Evolutionary conservation across 2,329 filamentous ascomycete species (phyloP), one percentile per base, ranked within the genome.

Genomic region (Emericellopsis cladophorae): DNA sequence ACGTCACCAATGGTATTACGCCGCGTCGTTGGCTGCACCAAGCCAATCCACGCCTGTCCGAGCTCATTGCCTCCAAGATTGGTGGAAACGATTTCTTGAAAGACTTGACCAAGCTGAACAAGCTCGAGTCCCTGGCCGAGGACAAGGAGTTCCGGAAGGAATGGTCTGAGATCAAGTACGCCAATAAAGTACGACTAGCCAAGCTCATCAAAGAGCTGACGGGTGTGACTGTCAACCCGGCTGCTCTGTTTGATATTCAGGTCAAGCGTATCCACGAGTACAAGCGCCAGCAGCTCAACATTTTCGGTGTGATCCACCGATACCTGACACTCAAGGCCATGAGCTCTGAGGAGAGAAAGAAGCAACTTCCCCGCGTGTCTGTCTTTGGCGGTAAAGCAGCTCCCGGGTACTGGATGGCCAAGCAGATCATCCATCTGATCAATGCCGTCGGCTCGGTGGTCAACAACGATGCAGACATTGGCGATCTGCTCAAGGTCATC

Each of bases 191-290:
- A 45, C 81, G 85, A 39, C 75, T 98, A 41, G 89, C 92, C 36
- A 84, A 88, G 59, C 85, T 92, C 61, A 95, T 98, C 66, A 86
- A 92, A 67, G 71, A 77, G 24, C 80, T 81, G 6, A 85, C 81
- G 2, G 83, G 81, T 24, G 75, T 95, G 42, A 79, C 72, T 4
- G 87, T 98, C 58, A 92, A 95, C 59, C 90, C 92, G 0, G 67
- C 82, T 9, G 76, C 90, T 0, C 73, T 98, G 15, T 98, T 98
- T 52, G 92, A 98, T 57, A 84, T 98, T 10, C 92, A 98, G 57
- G 92, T 98, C 53, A 98, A 98, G 74, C 84, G 92, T 55, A 98
- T 98, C 50, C 92, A 98, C 62, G 92, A 98, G 63, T 98, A 98
- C 68, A 98, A 98, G 74, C 84, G 89, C 44, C 90, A 98, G 64